Base-by-base conservation (phyloP, 345 rosid genomes). In the Capsella bursapastoris region DNA sequence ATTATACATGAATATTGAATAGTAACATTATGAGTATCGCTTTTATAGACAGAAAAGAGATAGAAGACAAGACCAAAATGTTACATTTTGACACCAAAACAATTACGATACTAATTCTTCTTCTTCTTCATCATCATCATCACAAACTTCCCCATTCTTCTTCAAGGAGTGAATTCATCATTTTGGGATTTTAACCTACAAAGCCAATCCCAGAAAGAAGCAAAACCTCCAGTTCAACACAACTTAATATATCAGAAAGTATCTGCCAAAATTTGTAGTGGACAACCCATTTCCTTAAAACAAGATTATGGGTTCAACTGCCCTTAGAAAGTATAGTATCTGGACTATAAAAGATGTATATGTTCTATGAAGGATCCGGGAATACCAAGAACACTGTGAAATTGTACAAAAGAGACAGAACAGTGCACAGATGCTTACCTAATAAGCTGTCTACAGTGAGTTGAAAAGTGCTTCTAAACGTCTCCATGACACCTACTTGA, bases 381-480 rank as follows among this genome's bases (percentile, higher is more conserved):
- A 35, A 62, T 59, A 67, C 70, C 40, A 49, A 63, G 29, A 76
- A 56, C 29, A 3, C 34, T 9, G 47, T 50, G 58, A 43, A 35
- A 68, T 28, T 69, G 58, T 35, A 55, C 65, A 76, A 16, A 50
- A 69, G 34, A 53, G 66, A 64, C 25, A 31, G 38, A 47, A 38
- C 44, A 25, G 61, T 56, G 37, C 59, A 78, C 6, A 9, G 55
- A 37, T 28, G 68, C 80, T 80, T 85, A 93, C 98, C 96, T 88
- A 73, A 62, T 62, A 68, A 73, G 52, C 79, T 63, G 86, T 81
- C 80, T 79, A 64, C 68, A 55, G 63, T 55, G 84, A 84, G 80
- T 74, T 59, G 80, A 78, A 80, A 79, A 70, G 59, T 75, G 81
- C 83, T 79, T 81, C 87, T 86, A 85, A 82, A 79, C 71, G 76